Evolutionary conservation across 352 stramenopile genomes (phyloP).

Genomic region (Globisporangium nagaii): DNA sequence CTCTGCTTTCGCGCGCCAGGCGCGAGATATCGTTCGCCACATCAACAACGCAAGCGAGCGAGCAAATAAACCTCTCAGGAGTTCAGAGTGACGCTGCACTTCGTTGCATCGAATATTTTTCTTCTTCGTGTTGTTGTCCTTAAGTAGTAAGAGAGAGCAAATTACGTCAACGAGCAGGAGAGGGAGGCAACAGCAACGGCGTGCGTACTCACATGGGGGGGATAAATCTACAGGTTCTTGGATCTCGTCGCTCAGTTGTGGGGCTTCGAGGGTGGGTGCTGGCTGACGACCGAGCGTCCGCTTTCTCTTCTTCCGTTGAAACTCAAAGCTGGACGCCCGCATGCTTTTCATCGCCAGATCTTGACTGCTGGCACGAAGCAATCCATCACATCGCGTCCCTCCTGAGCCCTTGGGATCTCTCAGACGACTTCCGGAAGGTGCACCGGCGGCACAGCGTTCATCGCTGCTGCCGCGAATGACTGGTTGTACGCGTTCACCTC

Average conservation of each 20-base stretch:
- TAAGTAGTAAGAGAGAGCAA: neutral
- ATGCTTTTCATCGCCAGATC: neutral
- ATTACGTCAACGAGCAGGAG: neutral
- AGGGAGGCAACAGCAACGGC: neutral
- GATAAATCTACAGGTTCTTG: constrained; percentile 13
- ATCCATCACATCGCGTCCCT: neutral
- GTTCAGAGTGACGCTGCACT: neutral
- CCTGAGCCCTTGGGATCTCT: neutral
- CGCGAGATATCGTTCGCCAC: neutral
- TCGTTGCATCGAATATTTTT: no score
- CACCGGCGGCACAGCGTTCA: constrained; percentile 74
- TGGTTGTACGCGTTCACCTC: constrained; percentile 82
- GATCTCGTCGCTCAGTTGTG: neutral
- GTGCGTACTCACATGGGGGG: neutral
- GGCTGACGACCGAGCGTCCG: neutral
- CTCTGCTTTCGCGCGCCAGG: no score
- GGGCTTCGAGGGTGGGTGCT: neutral
- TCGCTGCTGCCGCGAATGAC: constrained; percentile 69
- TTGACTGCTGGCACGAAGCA: neutral
- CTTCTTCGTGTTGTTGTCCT: constrained; percentile 3
- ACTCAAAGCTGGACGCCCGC: neutral
- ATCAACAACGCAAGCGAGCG: neutral
- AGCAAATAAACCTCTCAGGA: neutral
- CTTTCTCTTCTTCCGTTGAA: constrained; percentile 1
- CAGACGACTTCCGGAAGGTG: constrained; percentile 63